Percentiles rank a stretch among this genome's conserved stretches.
phyloP scores from a whole-genome alignment of 2,329 filamentous ascomycete genomes.

The Colletotrichum lentis region DNA sequence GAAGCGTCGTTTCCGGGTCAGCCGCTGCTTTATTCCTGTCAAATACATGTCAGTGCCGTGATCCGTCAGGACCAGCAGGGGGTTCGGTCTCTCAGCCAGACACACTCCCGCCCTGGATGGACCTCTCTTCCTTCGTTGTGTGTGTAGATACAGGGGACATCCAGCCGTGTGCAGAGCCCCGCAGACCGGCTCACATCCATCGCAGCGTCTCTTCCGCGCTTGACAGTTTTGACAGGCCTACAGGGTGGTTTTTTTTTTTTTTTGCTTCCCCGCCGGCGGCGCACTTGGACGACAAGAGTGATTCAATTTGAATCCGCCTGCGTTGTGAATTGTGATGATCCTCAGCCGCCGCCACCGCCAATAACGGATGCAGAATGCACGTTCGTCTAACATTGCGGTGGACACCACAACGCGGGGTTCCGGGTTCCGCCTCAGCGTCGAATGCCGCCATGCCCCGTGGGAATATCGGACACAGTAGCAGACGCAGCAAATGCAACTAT shows the following conservation, averaged over 20 bases:
- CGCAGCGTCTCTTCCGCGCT: constrained; percentile 31
- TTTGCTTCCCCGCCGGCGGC: not conserved
- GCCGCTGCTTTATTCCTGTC: constrained; percentile 12
- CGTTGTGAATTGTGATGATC: too few relatives aligned
- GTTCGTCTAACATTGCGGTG: not conserved
- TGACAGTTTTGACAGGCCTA: constrained; percentile 33
- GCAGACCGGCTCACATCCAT: constrained; percentile 28
- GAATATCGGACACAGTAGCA: not conserved
- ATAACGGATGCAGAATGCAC: not conserved
- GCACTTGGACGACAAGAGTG: too few relatives aligned
- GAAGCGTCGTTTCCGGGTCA: constrained; percentile 6
- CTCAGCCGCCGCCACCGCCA: not conserved
- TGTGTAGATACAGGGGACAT: constrained; percentile 27
- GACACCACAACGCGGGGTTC: not conserved
- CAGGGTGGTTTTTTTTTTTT: too few relatives aligned
- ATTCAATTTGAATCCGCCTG: too few relatives aligned
- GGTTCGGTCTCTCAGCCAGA: too few relatives aligned
- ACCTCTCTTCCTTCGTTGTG: constrained; percentile 30
- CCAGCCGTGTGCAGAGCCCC: constrained; percentile 18
- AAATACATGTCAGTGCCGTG: not conserved
- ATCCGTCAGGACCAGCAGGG: too few relatives aligned
- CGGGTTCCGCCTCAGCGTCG: not conserved
- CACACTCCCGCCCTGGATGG: constrained; percentile 34
- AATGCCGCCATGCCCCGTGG: not conserved
- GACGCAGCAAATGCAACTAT: too few relatives aligned